These are phyloP conservation scores for Nothophaeocryptopus gaeumannii DNA, from an alignment of 2,329 filamentous ascomycete genomes.

Conservation along the genomic window DNA sequence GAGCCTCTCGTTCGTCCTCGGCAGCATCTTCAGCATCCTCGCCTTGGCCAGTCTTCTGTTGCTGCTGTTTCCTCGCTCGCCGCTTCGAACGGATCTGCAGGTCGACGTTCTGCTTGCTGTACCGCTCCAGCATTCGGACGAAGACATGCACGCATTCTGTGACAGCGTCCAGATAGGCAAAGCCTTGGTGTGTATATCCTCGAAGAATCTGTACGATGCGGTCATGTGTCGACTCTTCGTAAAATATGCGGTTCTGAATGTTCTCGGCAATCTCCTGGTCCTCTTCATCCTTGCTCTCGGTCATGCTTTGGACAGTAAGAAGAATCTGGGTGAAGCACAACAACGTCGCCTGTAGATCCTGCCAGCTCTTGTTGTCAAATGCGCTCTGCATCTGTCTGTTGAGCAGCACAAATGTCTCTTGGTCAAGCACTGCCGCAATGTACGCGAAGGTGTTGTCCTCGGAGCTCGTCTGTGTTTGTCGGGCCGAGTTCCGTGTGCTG, in stretches of 20 bases:
- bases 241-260: slow-evolving; percentile 94
- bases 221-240: slow-evolving; percentile 93
- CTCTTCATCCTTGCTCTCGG: slow-evolving; percentile 78
- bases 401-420: slow-evolving; percentile 89
- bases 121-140: slow-evolving; percentile 83
- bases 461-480: slow-evolving; percentile 41
- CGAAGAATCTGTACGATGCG: slow-evolving; percentile 74
- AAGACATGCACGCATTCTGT: slow-evolving; percentile 92
- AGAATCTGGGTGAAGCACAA: slow-evolving; percentile 88
- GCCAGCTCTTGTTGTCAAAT: slow-evolving; percentile 81
- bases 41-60: slow-evolving; percentile 38
- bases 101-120: slow-evolving; percentile 91
- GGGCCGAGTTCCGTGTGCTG: slow-evolving; percentile 37
- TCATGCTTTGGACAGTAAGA: slow-evolving; percentile 89
- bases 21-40: slow-evolving; percentile 56
- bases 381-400: slow-evolving; percentile 78
- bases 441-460: slow-evolving; percentile 76
- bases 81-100: slow-evolving; percentile 85
- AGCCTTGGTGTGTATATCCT: slow-evolving; percentile 89
- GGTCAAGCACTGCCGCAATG: slow-evolving; percentile 84
- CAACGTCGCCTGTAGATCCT: slow-evolving; percentile 81
- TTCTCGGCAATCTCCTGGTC: slow-evolving; percentile 98
- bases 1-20: slow-evolving; percentile 70
- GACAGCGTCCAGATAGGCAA: slow-evolving; percentile 86
- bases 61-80: slow-evolving; percentile 68